A percentile compares a stretch with the other conserved stretches of the same genome.
Evolutionary conservation across 768 basidiomycete genomes (phyloP).

Genomic region (Cyclocybe aegerita): DNA sequence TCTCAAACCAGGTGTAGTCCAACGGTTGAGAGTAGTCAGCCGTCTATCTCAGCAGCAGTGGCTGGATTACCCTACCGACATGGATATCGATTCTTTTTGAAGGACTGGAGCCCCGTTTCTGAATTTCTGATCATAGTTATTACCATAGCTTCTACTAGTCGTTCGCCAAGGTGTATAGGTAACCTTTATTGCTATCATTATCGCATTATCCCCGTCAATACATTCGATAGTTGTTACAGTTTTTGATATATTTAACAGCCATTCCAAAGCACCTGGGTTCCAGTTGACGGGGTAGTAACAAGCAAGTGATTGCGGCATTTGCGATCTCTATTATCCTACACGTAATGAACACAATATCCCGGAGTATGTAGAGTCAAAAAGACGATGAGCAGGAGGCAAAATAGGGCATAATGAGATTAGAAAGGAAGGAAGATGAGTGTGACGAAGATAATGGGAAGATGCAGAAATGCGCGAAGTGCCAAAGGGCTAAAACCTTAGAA

Average conservation of each 20-base stretch:
- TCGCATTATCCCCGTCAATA: constrained; percentile 15
- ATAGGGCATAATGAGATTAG: constrained; percentile 28
- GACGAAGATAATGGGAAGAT: constrained; percentile 14
- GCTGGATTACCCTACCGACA: constrained; percentile 13
- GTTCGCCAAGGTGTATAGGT: neutral
- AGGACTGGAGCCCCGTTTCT: no score
- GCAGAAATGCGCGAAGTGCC: no score
- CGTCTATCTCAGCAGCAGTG: constrained; percentile 41
- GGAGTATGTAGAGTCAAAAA: constrained; percentile 21
- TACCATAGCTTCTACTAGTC: neutral
- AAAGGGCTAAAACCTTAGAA: no score
- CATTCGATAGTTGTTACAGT: constrained; percentile 13
- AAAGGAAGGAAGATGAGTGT: constrained; percentile 23
- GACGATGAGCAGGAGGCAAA: constrained; percentile 24
- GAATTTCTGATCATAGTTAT: no score
- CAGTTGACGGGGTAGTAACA: constrained; percentile 5
- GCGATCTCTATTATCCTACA: constrained; percentile 28
- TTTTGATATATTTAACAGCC: constrained; percentile 8
- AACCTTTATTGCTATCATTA: constrained; percentile 10
- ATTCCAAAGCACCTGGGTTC: neutral
- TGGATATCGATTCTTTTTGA: constrained; percentile 14
- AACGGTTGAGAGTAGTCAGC: constrained; percentile 60
- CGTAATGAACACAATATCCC: constrained; percentile 25
- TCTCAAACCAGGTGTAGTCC: constrained; percentile 35
- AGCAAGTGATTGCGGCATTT: constrained; percentile 7